Base-by-base conservation (phyloP, 805 yeast genomes). In the Suhomyces sp. region DNA sequence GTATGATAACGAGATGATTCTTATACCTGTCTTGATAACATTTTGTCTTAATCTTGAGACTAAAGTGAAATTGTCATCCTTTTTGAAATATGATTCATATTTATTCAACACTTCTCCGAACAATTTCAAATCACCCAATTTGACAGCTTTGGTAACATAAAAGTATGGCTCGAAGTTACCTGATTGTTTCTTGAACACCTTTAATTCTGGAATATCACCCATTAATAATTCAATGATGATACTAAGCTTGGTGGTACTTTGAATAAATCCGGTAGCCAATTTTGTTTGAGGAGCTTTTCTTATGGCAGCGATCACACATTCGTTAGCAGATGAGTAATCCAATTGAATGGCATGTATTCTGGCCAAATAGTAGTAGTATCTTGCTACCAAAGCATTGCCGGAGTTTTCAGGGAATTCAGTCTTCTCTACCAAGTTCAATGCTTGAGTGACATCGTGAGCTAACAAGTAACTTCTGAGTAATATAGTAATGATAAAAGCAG, bases 21-120 rank as follows among this genome's bases (percentile, higher is more conserved):
- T 83, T 56, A 94, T 90, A 65, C 99, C 99, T 1, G 99, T 92
- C 74, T 93, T 94, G 72, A 94, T 94, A 56, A 94, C 99, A 69
- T 93, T 94, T 67, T 96, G 97, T 69, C 97, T 88, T 66, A 94
- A 79, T 64, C 98, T 84, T 46, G 90, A 80, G 45, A 94, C 94
- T 61, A 94, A 79, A 40, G 90, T 88, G 68, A 85, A 89, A 61
- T 86, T 89, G 48, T 87, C 90, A 70, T 94, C 99, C 54, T 75
- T 80, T 63, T 84, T 79, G 60, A 92, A 84, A 36, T 70, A 74
- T 1, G 71, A 71, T 58, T 85, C 88, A 66, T 86, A 86, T 61
- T 82, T 80, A 38, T 75, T 71, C 60, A 93, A 76, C 6, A 88
- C 86, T 50, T 84, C 81, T 46, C 88, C 85, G 70, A 94, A 94